Percentiles rank a stretch among this genome's conserved stretches.
These are phyloP conservation scores for Calonectria hawksworthii DNA, from an alignment of 2,329 filamentous ascomycete species.

Conservation along the genomic window DNA sequence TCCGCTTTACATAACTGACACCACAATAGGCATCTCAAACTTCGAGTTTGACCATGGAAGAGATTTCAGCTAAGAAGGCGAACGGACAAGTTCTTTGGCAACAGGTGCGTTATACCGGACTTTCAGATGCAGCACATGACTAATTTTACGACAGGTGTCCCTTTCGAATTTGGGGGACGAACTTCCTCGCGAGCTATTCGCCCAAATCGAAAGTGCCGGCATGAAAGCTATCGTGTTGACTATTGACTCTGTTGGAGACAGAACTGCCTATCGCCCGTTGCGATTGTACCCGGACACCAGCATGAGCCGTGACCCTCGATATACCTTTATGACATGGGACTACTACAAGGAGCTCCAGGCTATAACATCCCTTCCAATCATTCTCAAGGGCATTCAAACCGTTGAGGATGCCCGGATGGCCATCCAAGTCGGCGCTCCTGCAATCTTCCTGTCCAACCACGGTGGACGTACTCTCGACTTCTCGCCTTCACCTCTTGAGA, in stretches of 20 bases:
- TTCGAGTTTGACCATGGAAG: slow-evolving; percentile 51
- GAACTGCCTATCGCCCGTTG: slow-evolving; percentile 39
- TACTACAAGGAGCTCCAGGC: slow-evolving; percentile 52
- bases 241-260: slow-evolving; percentile 55
- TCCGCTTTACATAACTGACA: background rate
- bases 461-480: slow-evolving; percentile 59
- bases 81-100: slow-evolving; percentile 56
- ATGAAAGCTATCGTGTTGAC: slow-evolving; percentile 55
- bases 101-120: slow-evolving; percentile 41
- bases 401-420: slow-evolving; percentile 54
- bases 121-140: background rate
- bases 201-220: slow-evolving; percentile 49
- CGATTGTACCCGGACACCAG: background rate
- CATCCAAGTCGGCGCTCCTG: slow-evolving; percentile 48
- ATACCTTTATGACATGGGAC: slow-evolving; percentile 51
- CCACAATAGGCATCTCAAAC: slow-evolving; percentile 49
- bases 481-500: slow-evolving; percentile 54
- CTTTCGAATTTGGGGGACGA: slow-evolving; percentile 50
- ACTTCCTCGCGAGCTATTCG: slow-evolving; percentile 47
- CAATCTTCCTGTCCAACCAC: slow-evolving; percentile 59
- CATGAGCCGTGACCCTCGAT: slow-evolving; percentile 37
- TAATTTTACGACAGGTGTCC: slow-evolving; percentile 27
- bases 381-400: slow-evolving; percentile 57
- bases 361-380: slow-evolving; percentile 54
- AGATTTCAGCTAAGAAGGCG: slow-evolving; percentile 54